Evolutionary conservation across 306 rosid genomes (phyloP), one percentile per base, ranked within the genome.

Genomic region (Carpinus viminea): DNA sequence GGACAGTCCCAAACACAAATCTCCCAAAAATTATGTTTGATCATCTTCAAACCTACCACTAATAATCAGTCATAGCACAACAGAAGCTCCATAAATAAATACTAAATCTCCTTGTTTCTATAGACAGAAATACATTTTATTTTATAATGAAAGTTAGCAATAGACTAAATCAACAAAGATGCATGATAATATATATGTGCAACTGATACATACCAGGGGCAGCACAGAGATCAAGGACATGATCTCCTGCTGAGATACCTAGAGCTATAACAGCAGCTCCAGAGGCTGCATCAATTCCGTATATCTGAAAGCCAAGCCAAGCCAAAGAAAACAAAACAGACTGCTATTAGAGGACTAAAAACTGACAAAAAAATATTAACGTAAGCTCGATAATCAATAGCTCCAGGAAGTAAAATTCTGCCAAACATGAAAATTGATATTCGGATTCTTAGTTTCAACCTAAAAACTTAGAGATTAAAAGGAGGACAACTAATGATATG

Each of bases 271-370:
- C 97, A 72, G 98, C 99, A 80, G 98, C 99, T 77, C 99, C 98
- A 2, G 99, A 93, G 71, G 98, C 91, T 21, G 98, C 99, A 84
- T 95, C 99, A 80, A 95, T 90, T 78, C 99, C 98, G 84, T 90
- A 93, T 70, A 95, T 90, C 99, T 95, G 73, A 75, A 82, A 66
- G 34, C 13, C 45, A 45, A 76, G 26, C 64, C 68, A 7, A 78
- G 0, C 47, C 57, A 68, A 20, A 76, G 47, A 47, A 36, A 46
- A 13, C 38, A 82, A 46, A 52, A 62, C 0, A 45, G 51, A 68
- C 8, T 8, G 47, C 64, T 15, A 36, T 13, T 57, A 34, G 72
- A 64, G 20, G 20, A 20, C 18, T 53, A 13, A 54, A 64, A 20
- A 81, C 13, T 5, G 9, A 76, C 41, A 36, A 45, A 31, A 21